phyloP scores from a whole-genome alignment of 1,139 yeast species.

The Lizanozyma gosingica region DNA sequence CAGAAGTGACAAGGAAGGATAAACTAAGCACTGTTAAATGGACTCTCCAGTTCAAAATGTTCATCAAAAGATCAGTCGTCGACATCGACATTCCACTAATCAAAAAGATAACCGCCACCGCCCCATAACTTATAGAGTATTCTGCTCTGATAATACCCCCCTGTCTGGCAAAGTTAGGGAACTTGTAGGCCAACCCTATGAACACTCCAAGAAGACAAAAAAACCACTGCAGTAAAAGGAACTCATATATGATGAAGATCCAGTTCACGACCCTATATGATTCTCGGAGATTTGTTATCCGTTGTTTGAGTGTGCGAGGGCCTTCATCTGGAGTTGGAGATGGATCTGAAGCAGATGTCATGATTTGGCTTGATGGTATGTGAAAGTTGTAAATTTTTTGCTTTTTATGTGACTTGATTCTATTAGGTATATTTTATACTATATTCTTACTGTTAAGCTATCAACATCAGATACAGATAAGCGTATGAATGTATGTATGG shows the following conservation, averaged over 20 bases:
- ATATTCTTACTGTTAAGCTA: no score
- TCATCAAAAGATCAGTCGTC: conserved; percentile 47
- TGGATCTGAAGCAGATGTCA: no score
- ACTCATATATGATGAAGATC: conserved; percentile 7
- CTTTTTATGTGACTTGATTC: no score
- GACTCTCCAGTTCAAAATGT: conserved; percentile 71
- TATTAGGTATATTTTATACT: no score
- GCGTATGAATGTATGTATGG: no score
- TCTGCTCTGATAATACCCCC: conserved; percentile 72
- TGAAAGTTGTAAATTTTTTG: no score
- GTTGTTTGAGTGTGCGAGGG: neutral
- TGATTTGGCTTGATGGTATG: no score
- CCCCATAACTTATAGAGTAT: conserved; percentile 75
- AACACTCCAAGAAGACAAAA: conserved; percentile 62
- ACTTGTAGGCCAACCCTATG: conserved; percentile 65
- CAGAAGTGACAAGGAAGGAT: conserved; percentile 66
- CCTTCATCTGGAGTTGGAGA: neutral
- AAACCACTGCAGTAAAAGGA: conserved; percentile 55
- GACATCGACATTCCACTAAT: conserved; percentile 74
- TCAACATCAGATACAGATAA: no score
- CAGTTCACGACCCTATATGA: conserved; percentile 8
- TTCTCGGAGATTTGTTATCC: conserved; percentile 2
- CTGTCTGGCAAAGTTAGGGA: conserved; percentile 74
- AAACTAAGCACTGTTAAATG: conserved; percentile 61
- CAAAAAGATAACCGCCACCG: conserved; percentile 77